Evolutionary conservation across 2,329 filamentous ascomycete species (phyloP).

Genomic region (Madurella mycetomatis): DNA sequence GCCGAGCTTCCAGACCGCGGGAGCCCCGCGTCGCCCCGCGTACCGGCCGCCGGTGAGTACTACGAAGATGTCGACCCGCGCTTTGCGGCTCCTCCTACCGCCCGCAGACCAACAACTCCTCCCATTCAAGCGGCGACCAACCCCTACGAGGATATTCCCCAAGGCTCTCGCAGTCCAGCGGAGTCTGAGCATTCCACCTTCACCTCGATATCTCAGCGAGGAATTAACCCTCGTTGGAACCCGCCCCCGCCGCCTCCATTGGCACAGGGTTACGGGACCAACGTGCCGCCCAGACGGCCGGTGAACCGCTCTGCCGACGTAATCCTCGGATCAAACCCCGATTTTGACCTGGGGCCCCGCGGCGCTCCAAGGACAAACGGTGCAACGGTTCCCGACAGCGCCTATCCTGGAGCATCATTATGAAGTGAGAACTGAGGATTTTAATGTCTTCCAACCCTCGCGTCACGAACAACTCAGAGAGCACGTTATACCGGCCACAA

Average conservation of each 20-base stretch:
- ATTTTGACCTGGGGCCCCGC: slow-evolving; percentile 66
- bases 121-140: slow-evolving; percentile 27
- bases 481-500: too few species aligned
- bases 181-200: slow-evolving; percentile 80
- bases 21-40: slow-evolving; percentile 29
- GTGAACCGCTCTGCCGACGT: slow-evolving; percentile 60
- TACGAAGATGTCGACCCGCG: slow-evolving; percentile 92
- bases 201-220: slow-evolving; percentile 84
- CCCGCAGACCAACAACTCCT: slow-evolving; percentile 30
- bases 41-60: slow-evolving; percentile 50
- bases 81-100: slow-evolving; percentile 55
- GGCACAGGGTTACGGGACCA: slow-evolving; percentile 36
- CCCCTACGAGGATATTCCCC: slow-evolving; percentile 33
- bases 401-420: slow-evolving; percentile 40
- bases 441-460: not conserved
- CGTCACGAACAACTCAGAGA: too few species aligned
- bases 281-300: slow-evolving; percentile 37
- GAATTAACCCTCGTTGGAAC: slow-evolving; percentile 84
- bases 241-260: slow-evolving; percentile 45
- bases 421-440: not conserved
- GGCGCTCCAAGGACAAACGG: slow-evolving; percentile 27
- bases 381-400: slow-evolving; percentile 50
- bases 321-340: slow-evolving; percentile 74
- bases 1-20: slow-evolving; percentile 36
- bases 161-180: slow-evolving; percentile 63